phyloP scores from a whole-genome alignment of 2,329 filamentous ascomycete genomes.

The Atkinsonella texensis region DNA sequence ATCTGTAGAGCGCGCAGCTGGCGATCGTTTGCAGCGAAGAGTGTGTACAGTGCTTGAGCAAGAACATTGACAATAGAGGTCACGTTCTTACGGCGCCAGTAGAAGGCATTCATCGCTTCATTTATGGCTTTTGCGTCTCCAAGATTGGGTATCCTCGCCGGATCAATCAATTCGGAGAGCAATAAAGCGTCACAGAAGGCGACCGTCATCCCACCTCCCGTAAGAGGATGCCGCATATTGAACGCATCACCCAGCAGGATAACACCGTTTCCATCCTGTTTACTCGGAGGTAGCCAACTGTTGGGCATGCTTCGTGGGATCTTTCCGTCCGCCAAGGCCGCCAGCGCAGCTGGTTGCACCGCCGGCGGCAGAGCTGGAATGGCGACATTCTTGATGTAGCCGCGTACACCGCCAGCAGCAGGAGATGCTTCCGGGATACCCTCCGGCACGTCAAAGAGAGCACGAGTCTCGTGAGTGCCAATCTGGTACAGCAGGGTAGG shows the following conservation, averaged over 20 bases:
- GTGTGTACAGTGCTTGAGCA: slow-evolving; percentile 81
- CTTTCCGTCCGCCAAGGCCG: slow-evolving; percentile 65
- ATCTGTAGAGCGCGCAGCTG: slow-evolving; percentile 70
- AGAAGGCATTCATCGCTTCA: slow-evolving; percentile 60
- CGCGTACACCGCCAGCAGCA: slow-evolving; percentile 69
- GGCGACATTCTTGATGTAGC: slow-evolving; percentile 69
- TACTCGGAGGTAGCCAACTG: slow-evolving; percentile 72
- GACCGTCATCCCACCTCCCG: slow-evolving; percentile 95
- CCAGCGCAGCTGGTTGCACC: slow-evolving; percentile 61
- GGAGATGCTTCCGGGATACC: slow-evolving; percentile 61
- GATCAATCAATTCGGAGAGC: slow-evolving; percentile 61
- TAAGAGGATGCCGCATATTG: slow-evolving; percentile 99
- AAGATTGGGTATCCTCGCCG: slow-evolving; percentile 55
- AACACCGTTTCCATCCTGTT: slow-evolving; percentile 47
- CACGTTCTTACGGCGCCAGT: slow-evolving; percentile 75
- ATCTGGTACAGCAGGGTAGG: slow-evolving; percentile 95
- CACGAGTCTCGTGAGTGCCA: slow-evolving; percentile 84
- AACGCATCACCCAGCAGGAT: slow-evolving; percentile 85
- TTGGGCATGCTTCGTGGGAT: slow-evolving; percentile 86
- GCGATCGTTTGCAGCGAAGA: slow-evolving; percentile 76
- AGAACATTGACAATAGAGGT: slow-evolving; percentile 92
- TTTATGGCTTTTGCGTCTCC: slow-evolving; percentile 54
- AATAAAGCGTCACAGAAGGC: slow-evolving; percentile 86
- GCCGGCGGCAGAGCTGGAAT: slow-evolving; percentile 63
- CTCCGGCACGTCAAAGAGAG: slow-evolving; percentile 76